A percentile compares a stretch with the other conserved stretches of the same genome.
Conservation (phyloP, 257 asterid species). For the Henckelia pumila region DNA sequence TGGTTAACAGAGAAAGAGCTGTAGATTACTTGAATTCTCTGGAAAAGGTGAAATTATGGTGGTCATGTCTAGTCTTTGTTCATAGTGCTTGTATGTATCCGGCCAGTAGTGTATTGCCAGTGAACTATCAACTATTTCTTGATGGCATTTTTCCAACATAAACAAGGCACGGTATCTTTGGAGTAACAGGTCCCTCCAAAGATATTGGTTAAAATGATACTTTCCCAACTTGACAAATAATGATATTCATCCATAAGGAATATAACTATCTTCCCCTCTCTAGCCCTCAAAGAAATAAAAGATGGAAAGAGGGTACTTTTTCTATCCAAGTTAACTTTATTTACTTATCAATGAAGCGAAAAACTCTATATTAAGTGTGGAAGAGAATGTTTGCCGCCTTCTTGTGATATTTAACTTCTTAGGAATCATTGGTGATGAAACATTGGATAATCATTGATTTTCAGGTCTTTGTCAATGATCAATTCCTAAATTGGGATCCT, state of each 20-base stretch:
- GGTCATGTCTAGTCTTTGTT: background rate
- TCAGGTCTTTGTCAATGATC: slow-evolving; percentile 91
- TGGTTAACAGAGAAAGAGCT: slow-evolving; percentile 97
- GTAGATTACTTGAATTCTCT: slow-evolving; percentile 90
- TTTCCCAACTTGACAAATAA: background rate
- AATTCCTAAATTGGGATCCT: slow-evolving; percentile 95
- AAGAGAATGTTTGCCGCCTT: background rate
- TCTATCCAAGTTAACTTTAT: background rate
- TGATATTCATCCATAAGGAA: slow-evolving; percentile 6
- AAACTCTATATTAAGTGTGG: background rate
- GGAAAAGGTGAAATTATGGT: slow-evolving; percentile 59
- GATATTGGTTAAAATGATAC: slow-evolving; percentile 6
- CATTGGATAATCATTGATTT: slow-evolving; percentile 9
- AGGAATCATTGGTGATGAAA: slow-evolving; percentile 2
- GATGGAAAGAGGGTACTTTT: background rate
- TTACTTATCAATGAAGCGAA: background rate
- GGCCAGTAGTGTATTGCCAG: background rate
- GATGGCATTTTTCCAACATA: background rate
- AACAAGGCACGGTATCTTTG: background rate
- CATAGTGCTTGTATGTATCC: slow-evolving; percentile 5
- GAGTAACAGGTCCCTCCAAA: slow-evolving; percentile 5
- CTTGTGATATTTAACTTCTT: background rate
- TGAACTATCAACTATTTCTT: slow-evolving; percentile 6
- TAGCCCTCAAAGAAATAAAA: too few species aligned
- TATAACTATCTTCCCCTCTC: background rate